Conservation (phyloP, 441 rosid species). For the Brassica balearica region DNA sequence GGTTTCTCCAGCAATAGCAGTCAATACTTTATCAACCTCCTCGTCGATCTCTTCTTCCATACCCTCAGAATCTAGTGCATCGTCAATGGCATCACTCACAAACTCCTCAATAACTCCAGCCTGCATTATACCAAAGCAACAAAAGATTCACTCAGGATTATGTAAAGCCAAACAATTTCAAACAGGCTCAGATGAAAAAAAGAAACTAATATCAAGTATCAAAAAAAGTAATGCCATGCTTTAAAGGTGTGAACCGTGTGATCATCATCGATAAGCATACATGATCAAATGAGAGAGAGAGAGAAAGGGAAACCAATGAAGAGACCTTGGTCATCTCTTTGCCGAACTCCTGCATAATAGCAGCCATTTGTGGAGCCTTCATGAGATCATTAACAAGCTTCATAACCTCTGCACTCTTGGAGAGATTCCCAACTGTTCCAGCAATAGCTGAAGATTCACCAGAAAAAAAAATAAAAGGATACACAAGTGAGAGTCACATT, state of each 20-base stretch:
- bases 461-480: neutral
- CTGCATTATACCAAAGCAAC: constrained; percentile 47
- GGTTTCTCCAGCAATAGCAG: constrained; percentile 92
- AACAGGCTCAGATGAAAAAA: neutral
- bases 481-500: neutral
- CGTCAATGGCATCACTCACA: constrained; percentile 82
- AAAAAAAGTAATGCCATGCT: no score
- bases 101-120: constrained; percentile 92
- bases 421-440: constrained; percentile 85
- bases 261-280: no score
- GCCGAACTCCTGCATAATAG: constrained; percentile 88
- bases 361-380: constrained; percentile 96
- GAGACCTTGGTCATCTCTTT: constrained; percentile 90
- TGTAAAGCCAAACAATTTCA: neutral
- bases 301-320: neutral
- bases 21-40: constrained; percentile 93
- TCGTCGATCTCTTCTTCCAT: constrained; percentile 91
- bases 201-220: no score
- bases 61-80: constrained; percentile 82
- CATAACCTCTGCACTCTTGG: constrained; percentile 95
- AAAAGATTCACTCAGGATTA: neutral
- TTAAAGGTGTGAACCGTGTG: no score
- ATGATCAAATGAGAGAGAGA: neutral
- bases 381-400: constrained; percentile 89
- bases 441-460: constrained; percentile 71